Base-by-base conservation (phyloP, 805 yeast genomes). In the Kregervanrija pseudodelftensis region DNA sequence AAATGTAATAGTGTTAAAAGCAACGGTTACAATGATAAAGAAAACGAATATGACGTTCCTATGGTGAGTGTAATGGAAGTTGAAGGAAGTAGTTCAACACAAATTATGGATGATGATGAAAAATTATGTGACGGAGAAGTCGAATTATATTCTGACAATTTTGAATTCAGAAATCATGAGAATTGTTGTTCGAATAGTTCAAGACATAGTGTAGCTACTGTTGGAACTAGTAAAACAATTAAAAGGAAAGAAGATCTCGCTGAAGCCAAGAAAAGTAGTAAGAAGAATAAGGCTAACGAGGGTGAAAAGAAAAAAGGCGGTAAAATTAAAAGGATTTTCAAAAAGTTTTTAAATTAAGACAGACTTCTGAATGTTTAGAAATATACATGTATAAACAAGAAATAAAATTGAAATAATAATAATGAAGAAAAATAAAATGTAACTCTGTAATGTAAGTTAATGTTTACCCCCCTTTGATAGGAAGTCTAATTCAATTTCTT, bases 401-500 rank as follows among this genome's bases (percentile, higher is more conserved):
- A 32, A 32, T 11, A 3, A 12, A 8, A n/a, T n/a, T 32, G 13
- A 12, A 11, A 11, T 11, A 32, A 7, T n/a, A 32, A n/a, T 32
- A 31, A 31, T 10, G n/a, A 31, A 31, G 12, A n/a, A 32, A n/a
- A 13, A n/a, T 11, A 40, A 30, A 11, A 11, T 15, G 12, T 31
- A 32, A 14, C 30, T 14, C 33, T 39, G 15, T 37, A 30, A 13
- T 22, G 11, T 37, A 33, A 22, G 11, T 41, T 34, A 46, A 17
- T 46, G 49, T 32, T 47, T 48, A 30, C 56, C 54, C 39, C 56
- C 61, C 38, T 63, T 64, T 40, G 59, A 60, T 39, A 73, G 42
- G 45, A 77, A 73, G 48, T 80, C 86, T 52, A 79, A 81, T 57
- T 83, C 91, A 36, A 84, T 74, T 76, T 82, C 80, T 57, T 82